phyloP scores from a whole-genome alignment of 2,329 filamentous ascomycete species.

The Pseudonectria foliicola region DNA sequence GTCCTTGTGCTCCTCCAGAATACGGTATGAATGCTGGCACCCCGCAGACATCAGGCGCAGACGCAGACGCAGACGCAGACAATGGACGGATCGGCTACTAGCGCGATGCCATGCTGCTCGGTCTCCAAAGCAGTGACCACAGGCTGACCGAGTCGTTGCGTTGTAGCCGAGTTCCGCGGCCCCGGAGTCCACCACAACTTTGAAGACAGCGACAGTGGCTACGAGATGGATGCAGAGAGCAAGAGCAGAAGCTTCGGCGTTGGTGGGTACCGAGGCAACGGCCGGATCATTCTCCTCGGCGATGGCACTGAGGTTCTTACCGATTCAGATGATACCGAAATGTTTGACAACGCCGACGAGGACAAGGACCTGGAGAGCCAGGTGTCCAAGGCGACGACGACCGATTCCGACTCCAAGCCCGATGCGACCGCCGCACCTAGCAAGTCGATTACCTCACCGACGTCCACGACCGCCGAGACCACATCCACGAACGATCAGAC shows the following conservation, averaged over 20 bases:
- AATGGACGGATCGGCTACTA: too few relatives aligned
- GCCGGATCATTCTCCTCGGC: constrained; percentile 87
- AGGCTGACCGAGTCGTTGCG: constrained; percentile 10
- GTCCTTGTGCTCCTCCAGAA: constrained; percentile 96
- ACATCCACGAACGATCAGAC: constrained; percentile 15
- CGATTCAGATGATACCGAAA: constrained; percentile 82
- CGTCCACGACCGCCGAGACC: constrained; percentile 16
- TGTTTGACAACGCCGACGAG: constrained; percentile 83
- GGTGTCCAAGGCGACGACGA: constrained; percentile 53
- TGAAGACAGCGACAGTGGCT: constrained; percentile 71
- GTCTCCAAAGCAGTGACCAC: constrained; percentile 1
- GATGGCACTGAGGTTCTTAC: constrained; percentile 91
- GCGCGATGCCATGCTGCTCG: constrained; percentile 12
- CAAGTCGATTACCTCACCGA: constrained; percentile 19
- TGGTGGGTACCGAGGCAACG: constrained; percentile 69
- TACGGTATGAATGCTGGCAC: constrained; percentile 72
- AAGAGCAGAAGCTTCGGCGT: constrained; percentile 56
- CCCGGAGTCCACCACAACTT: constrained; percentile 77
- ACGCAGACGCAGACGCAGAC: too few relatives aligned
- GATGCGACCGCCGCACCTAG: constrained; percentile 13
- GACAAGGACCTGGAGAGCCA: constrained; percentile 82
- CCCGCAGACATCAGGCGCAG: neutral
- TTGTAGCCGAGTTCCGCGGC: constrained; percentile 72
- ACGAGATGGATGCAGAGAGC: constrained; percentile 66
- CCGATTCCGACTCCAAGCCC: constrained; percentile 18